Conservation (phyloP, 176 grass and related monocot genomes). For the Rhipidocladum racemiflorum region DNA sequence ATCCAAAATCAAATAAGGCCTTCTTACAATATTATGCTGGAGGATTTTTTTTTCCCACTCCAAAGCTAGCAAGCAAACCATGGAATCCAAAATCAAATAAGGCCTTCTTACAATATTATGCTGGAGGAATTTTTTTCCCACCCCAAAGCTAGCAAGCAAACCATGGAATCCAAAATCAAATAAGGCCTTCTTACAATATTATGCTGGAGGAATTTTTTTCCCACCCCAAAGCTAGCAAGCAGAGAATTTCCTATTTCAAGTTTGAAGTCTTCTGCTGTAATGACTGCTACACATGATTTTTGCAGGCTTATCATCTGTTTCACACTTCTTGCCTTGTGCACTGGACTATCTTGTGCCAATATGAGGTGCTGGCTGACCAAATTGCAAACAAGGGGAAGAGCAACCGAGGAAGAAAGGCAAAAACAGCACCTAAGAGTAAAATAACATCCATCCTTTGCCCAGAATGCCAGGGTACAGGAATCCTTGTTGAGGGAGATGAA, state of each 20-base stretch:
- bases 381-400: slow-evolving; percentile 56
- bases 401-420: slow-evolving; percentile 81
- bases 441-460: slow-evolving; percentile 75
- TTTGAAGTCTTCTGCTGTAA: neutral
- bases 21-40: too few species aligned
- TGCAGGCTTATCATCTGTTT: slow-evolving; percentile 51
- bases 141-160: too few species aligned
- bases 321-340: slow-evolving; percentile 84
- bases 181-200: neutral
- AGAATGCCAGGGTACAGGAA: slow-evolving; percentile 93
- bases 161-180: neutral
- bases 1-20: too few species aligned
- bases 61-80: too few species aligned
- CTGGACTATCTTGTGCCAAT: slow-evolving; percentile 88
- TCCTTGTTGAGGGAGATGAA: slow-evolving; percentile 64
- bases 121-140: too few species aligned
- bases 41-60: too few species aligned
- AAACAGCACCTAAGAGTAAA: slow-evolving; percentile 50
- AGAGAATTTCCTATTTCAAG: neutral
- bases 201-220: neutral
- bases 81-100: too few species aligned
- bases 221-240: neutral
- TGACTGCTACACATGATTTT: neutral
- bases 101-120: too few species aligned
- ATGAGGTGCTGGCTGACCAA: slow-evolving; percentile 62